Conservation (phyloP, 176 grass and related monocot species). For the Themeda triandra region DNA sequence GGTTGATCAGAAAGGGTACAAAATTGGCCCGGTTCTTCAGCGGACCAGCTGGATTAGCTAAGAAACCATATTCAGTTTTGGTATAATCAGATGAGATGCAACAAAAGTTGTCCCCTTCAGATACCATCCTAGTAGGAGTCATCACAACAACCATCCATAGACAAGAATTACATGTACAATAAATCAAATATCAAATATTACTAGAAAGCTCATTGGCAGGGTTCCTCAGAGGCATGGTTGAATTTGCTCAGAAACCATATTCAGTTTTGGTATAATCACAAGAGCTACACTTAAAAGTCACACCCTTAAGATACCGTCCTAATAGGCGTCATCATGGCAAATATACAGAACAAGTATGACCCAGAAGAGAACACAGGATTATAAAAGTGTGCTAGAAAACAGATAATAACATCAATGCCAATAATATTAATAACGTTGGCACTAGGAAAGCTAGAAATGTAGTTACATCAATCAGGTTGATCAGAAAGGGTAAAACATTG, state of each 20-base stretch:
- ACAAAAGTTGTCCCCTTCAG: not conserved
- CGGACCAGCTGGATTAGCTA: not conserved
- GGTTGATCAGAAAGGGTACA: not conserved
- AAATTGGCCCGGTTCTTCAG: not conserved
- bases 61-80: slow-evolving; percentile 21
- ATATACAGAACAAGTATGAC: not conserved
- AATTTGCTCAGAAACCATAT: not conserved
- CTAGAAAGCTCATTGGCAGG: not conserved
- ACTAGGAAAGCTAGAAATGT: not conserved
- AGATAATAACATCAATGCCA: not conserved
- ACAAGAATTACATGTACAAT: not conserved
- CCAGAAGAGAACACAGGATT: too few relatives aligned
- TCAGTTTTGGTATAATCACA: slow-evolving; percentile 15
- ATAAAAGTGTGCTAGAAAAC: not conserved
- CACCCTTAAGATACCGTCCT: slow-evolving; percentile 11
- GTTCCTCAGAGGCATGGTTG: not conserved
- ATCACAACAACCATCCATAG: slow-evolving; percentile 15
- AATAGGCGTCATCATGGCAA: not conserved
- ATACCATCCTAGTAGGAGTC: slow-evolving; percentile 11
- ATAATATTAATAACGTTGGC: not conserved
- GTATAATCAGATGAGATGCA: slow-evolving; percentile 9
- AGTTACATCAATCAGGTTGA: not conserved
- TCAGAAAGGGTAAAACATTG: not conserved
- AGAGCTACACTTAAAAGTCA: not conserved
- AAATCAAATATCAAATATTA: not conserved